These are phyloP conservation scores for Geotrichum candidum DNA, from an alignment of 1,139 yeast species.

Conservation along the genomic window DNA sequence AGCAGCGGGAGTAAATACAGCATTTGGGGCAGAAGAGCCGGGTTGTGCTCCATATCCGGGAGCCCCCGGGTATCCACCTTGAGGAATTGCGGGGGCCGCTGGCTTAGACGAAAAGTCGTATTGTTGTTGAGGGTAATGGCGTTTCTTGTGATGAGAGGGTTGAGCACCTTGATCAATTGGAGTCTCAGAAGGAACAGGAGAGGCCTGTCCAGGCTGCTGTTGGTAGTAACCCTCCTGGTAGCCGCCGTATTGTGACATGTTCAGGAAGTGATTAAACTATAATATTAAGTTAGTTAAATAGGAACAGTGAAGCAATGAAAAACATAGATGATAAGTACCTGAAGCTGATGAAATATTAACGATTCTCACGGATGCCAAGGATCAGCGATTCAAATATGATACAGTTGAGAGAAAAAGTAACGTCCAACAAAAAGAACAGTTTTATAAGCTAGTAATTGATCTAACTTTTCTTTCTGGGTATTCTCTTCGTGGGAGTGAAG, in stretches of 20 bases:
- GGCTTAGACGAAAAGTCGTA: conserved; percentile 16
- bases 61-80: conserved; percentile 9
- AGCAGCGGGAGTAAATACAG: conserved; percentile 19
- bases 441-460: not conserved
- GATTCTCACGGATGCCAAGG: not conserved
- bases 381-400: too few species aligned
- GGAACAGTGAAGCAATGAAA: not conserved
- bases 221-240: conserved; percentile 12
- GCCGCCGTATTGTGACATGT: conserved; percentile 18
- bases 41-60: conserved; percentile 11
- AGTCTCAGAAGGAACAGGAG: not conserved
- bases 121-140: conserved; percentile 18
- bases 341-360: not conserved
- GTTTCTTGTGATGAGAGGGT: conserved; percentile 12
- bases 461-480: not conserved
- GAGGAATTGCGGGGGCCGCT: not conserved
- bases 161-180: not conserved
- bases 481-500: not conserved
- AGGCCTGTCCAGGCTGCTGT: conserved; percentile 9
- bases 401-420: not conserved
- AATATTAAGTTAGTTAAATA: not conserved
- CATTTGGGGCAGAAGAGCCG: conserved; percentile 4
- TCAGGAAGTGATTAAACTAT: not conserved
- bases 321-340: not conserved
- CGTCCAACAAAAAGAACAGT: not conserved